Conservation (phyloP, 805 yeast genomes). For the Wickerhamomyces queroliae region DNA sequence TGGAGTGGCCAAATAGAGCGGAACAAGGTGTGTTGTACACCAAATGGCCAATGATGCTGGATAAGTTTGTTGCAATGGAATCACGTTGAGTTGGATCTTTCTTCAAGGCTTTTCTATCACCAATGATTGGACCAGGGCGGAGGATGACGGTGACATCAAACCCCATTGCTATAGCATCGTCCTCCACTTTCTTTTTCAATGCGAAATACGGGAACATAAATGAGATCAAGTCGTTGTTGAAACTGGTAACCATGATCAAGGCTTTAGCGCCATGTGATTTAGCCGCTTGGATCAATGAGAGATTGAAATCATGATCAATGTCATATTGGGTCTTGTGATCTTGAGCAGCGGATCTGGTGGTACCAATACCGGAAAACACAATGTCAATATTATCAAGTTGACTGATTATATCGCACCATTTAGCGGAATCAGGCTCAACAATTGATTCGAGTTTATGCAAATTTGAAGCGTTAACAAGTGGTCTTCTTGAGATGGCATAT, state of each 20-base stretch:
- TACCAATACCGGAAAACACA: background rate
- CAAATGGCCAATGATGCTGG: background rate
- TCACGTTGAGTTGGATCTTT: no score
- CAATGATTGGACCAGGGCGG: slow-evolving; percentile 24
- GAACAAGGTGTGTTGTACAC: background rate
- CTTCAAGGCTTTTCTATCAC: slow-evolving; percentile 3
- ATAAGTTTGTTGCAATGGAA: background rate
- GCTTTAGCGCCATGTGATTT: slow-evolving; percentile 4
- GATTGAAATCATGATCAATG: background rate
- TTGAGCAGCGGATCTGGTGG: background rate
- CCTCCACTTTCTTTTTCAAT: slow-evolving; percentile 8
- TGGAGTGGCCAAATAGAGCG: background rate
- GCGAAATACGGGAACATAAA: background rate
- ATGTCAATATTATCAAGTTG: background rate
- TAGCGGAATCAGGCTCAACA: background rate
- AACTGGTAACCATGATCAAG: slow-evolving; percentile 18
- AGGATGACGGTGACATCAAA: slow-evolving; percentile 12
- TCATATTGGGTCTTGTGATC: background rate
- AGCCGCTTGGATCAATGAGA: background rate
- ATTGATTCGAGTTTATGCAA: background rate
- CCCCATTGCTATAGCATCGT: slow-evolving; percentile 9
- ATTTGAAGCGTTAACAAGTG: background rate
- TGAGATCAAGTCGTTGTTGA: slow-evolving; percentile 14
- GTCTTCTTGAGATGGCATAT: background rate
- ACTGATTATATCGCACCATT: background rate